These are phyloP conservation scores for Rugonectria rugulosa DNA, from an alignment of 2,329 filamentous ascomycete genomes.

Conservation along the genomic window DNA sequence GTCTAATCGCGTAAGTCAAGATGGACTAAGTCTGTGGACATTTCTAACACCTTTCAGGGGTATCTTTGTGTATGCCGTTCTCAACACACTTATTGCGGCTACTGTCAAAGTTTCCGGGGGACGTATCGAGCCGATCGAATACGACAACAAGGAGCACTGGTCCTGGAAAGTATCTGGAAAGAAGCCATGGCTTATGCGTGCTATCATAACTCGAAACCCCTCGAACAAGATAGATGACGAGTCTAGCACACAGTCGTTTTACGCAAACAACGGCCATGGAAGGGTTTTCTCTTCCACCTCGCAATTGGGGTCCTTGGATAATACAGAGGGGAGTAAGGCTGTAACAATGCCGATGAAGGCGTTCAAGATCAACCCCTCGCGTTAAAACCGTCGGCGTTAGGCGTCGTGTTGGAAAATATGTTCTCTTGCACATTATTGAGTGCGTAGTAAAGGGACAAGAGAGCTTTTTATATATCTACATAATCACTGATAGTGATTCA, in stretches of 20 bases:
- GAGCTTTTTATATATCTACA: neutral
- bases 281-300: neutral
- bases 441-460: neutral
- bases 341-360: neutral
- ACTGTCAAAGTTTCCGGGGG: constrained; percentile 23
- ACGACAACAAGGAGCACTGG: constrained; percentile 35
- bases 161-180: constrained; percentile 27
- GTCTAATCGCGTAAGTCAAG: constrained; percentile 66
- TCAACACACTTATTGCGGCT: constrained; percentile 23
- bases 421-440: neutral
- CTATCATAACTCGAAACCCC: neutral
- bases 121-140: constrained; percentile 24
- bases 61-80: constrained; percentile 25
- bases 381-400: too few relatives aligned
- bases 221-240: neutral
- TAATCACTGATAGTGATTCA: too few relatives aligned
- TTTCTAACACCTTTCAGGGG: neutral
- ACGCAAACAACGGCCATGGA: neutral
- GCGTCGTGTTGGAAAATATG: too few relatives aligned
- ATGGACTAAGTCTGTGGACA: accelerated
- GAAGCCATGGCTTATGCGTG: constrained; percentile 28
- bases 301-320: neutral
- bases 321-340: neutral
- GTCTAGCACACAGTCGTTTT: neutral
- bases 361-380: neutral